Conservation (phyloP, 23 red algal genomes). For the Gracilaria gracilis region DNA sequence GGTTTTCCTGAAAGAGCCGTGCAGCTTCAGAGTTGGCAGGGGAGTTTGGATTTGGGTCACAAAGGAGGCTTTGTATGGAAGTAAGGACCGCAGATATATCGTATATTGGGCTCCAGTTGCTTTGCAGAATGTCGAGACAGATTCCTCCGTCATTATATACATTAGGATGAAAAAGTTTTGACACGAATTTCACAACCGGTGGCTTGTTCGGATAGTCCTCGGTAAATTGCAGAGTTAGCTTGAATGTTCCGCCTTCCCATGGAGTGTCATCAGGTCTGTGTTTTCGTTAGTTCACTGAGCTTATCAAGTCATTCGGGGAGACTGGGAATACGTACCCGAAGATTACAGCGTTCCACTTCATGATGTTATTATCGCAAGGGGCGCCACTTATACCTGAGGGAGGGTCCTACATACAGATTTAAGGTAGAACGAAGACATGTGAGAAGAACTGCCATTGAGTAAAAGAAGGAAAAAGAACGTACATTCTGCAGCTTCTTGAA, state of each 20-base stretch:
- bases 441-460: neutral
- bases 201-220: constrained; percentile 99
- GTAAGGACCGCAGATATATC: constrained; percentile 99
- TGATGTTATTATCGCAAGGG: constrained; percentile 95
- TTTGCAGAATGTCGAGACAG: constrained; percentile 98
- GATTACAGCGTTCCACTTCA: constrained; percentile 99
- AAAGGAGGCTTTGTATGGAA: constrained; percentile 98
- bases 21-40: constrained; percentile 99
- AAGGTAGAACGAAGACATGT: neutral
- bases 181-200: constrained; percentile 98
- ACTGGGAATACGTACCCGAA: constrained; percentile 78
- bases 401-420: constrained; percentile 73
- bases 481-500: constrained; percentile 99
- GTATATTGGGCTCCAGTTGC: constrained; percentile 99
- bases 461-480: neutral
- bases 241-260: constrained; percentile 99
- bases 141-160: constrained; percentile 99
- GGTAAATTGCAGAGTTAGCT: constrained; percentile 91
- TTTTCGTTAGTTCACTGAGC: neutral
- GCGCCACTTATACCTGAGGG: constrained; percentile 91
- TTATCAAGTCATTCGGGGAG: neutral
- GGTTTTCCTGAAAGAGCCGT: constrained; percentile 92
- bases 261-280: constrained; percentile 91
- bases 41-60: constrained; percentile 99
- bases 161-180: constrained; percentile 97